Evolutionary conservation across 1,284 basidiomycete species (phyloP).

Genomic region (Tilletia horrida): DNA sequence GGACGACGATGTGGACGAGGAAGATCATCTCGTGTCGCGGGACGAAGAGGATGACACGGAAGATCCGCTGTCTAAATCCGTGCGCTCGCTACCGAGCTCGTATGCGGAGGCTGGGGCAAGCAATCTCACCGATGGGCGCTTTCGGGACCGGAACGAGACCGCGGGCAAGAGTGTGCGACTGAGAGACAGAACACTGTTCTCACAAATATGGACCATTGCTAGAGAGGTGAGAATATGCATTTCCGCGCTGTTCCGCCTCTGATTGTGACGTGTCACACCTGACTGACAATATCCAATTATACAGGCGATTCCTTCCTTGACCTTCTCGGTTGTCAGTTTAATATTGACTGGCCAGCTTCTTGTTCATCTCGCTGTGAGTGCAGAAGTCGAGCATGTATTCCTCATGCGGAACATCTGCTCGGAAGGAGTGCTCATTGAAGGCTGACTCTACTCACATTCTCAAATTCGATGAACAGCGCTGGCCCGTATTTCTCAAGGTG

Average conservation of each 20-base stretch:
- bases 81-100: not conserved
- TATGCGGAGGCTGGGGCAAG: not conserved
- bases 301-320: conserved; percentile 58
- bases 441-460: conserved; percentile 12
- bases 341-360: conserved; percentile 84
- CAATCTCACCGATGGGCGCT: conserved; percentile 26
- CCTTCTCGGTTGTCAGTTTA: conserved; percentile 59
- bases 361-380: conserved; percentile 74
- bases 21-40: too few relatives aligned
- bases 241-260: not conserved
- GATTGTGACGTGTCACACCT: too few relatives aligned
- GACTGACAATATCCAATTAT: not conserved
- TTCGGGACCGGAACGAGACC: conserved; percentile 33
- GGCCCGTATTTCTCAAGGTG: conserved; percentile 78
- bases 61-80: not conserved
- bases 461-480: conserved; percentile 57
- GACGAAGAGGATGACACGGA: not conserved
- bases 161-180: conserved; percentile 23
- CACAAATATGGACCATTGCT: conserved; percentile 40
- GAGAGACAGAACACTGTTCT: conserved; percentile 26
- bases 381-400: not conserved
- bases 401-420: too few relatives aligned
- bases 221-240: conserved; percentile 28
- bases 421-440: not conserved
- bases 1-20: conserved; percentile 4